Evolutionary conservation across 1,284 basidiomycete species (phyloP).

Genomic region (Agaricales sp.): DNA sequence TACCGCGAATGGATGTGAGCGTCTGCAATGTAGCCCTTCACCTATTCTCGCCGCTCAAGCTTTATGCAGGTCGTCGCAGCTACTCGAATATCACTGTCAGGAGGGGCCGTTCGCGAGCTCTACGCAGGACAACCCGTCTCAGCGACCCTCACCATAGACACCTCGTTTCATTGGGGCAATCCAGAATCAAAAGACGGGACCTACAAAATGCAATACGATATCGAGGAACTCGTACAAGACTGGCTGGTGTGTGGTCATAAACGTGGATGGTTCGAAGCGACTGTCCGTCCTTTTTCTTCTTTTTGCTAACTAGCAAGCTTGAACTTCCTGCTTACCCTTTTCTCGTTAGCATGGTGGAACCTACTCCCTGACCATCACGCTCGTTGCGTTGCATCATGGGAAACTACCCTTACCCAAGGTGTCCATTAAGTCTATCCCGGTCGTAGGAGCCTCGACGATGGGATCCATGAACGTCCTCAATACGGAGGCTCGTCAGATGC

Average conservation of each 20-base stretch:
- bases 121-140: conserved; percentile 76
- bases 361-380: conserved; percentile 48
- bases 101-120: conserved; percentile 28
- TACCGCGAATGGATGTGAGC: conserved; percentile 70
- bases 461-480: conserved; percentile 47
- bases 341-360: conserved; percentile 52
- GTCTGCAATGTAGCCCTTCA: conserved; percentile 1
- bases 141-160: conserved; percentile 50
- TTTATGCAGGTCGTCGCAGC: conserved; percentile 54
- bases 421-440: conserved; percentile 46
- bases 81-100: conserved; percentile 43
- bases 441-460: conserved; percentile 40
- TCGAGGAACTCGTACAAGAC: conserved; percentile 65
- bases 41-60: conserved; percentile 3
- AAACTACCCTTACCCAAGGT: conserved; percentile 63
- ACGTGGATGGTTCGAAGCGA: conserved; percentile 56
- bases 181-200: conserved; percentile 28
- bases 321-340: too few species aligned
- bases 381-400: conserved; percentile 74
- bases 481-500: conserved; percentile 63
- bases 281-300: conserved; percentile 27
- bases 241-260: conserved; percentile 80
- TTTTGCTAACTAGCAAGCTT: not conserved
- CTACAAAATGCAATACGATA: conserved; percentile 61
- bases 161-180: conserved; percentile 66